These are phyloP conservation scores for Aspergillus spinulosporus DNA, from an alignment of 2,329 filamentous ascomycete species.

Conservation along the genomic window DNA sequence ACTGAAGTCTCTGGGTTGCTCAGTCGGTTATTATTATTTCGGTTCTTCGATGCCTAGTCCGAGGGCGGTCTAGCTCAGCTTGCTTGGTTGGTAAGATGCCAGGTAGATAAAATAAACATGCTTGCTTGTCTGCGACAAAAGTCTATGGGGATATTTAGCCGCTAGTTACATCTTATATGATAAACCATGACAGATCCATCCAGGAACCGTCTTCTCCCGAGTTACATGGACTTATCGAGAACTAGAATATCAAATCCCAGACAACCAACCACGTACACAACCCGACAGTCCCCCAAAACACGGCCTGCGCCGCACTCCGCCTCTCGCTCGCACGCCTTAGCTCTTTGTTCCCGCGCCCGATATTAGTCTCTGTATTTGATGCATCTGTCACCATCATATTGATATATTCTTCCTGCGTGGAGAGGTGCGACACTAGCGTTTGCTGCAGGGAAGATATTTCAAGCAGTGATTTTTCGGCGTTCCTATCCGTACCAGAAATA, in stretches of 20 bases:
- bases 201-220: background rate
- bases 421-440: constrained; percentile 80
- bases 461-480: constrained; percentile 82
- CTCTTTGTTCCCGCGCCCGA: constrained; percentile 86
- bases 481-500: constrained; percentile 51
- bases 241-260: constrained; percentile 69
- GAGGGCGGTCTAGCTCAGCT: background rate
- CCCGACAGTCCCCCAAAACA: constrained; percentile 77
- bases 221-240: background rate
- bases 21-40: background rate
- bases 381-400: constrained; percentile 85
- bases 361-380: constrained; percentile 76
- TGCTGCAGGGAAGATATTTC: constrained; percentile 94
- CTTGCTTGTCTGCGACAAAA: background rate
- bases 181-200: background rate
- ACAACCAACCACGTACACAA: constrained; percentile 72
- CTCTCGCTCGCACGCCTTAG: constrained; percentile 77
- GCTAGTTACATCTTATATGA: background rate
- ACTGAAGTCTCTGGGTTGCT: background rate
- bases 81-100: background rate
- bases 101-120: background rate
- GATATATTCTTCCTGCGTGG: constrained; percentile 83
- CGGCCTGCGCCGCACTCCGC: constrained; percentile 70
- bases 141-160: background rate
- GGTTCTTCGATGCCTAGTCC: background rate